A percentile compares a stretch with the other conserved stretches of the same genome.
phyloP scores from a whole-genome alignment of 148 eudicot species.

The Diospyros lotus region DNA sequence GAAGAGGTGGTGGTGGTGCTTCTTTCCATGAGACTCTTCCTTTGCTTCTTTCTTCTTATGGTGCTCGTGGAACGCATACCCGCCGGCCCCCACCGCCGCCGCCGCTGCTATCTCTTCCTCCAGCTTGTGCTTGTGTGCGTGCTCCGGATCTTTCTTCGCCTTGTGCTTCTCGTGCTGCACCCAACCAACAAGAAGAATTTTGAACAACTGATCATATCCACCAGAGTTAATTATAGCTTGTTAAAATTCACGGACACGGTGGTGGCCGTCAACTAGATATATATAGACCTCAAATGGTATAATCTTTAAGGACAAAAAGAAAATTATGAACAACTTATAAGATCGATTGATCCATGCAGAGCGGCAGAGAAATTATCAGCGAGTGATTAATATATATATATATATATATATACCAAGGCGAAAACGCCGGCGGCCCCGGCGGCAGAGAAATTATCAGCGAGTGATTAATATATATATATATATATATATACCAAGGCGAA shows the following conservation, averaged over 20 bases:
- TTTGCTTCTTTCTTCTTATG: conserved; percentile 59
- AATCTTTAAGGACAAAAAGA: no score
- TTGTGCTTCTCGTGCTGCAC: conserved; percentile 50
- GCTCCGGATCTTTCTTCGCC: conserved; percentile 57
- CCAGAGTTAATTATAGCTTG: no score
- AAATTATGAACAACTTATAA: no score
- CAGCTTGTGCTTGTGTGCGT: conserved; percentile 50
- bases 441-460: background rate
- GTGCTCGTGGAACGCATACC: conserved; percentile 48
- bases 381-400: background rate
- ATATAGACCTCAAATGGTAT: no score
- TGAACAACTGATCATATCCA: no score
- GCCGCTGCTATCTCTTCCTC: conserved; percentile 48
- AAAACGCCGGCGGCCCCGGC: conserved; percentile 49
- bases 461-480: background rate
- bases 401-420: conserved; percentile 10
- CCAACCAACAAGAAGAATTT: no score
- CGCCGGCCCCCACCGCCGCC: conserved; percentile 48
- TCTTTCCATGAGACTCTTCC: conserved; percentile 34
- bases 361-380: background rate
- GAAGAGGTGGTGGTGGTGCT: conserved; percentile 25
- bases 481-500: conserved; percentile 14
- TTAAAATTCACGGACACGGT: no score
- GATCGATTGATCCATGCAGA: background rate
- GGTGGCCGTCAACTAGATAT: no score